Base-by-base conservation (phyloP, 169 alveolate genomes). In the Cryptosporidium sp. region DNA sequence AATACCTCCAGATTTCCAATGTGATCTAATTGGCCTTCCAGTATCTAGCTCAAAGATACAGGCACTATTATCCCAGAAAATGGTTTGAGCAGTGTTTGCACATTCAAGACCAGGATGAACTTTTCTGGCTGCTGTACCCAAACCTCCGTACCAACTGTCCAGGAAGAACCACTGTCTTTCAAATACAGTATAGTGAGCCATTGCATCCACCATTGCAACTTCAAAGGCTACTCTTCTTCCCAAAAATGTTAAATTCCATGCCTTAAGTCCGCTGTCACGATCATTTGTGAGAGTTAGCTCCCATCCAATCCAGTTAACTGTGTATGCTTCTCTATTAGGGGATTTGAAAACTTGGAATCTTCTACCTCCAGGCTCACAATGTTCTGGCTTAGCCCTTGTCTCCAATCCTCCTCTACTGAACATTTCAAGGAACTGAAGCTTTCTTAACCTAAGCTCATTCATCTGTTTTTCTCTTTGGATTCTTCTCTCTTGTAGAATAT, bases 101-200 rank as follows among this genome's bases (percentile, higher is more conserved):
- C 95, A 92, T 41, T 92, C 95, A 21, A 91, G 58, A 16, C 95
- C 95, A 5, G 91, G 92, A 61, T 85, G 94, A 62, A 92, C 91
- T 3, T 80, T 84, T 10, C 95, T 71, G 7, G 94, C 93, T 10
- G 95, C 95, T 7, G 94, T 71, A 10, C 95, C 95, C 65, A 92
- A 71, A 4, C 95, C 95, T 26, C 95, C 95, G 48, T 91, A 92
- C 95, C 95, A 92, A 33, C 92, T 75, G 41, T 92, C 95, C 70
- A 92, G 50, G 71, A 92, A 92, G 68, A 70, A 92, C 94, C 93
- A 92, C 59, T 91, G 85, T 61, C 93, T 73, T 69, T 92, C 95
- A 33, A 92, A 86, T 10, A 92, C 94, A 29, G 93, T 91, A 61
- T 92, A 92, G 51, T 92, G 95, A 26, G 95, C 95, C 75, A 92